Base-by-base conservation (phyloP, 2,329 filamentous ascomycete species). In the Fusarium tuaranense region DNA sequence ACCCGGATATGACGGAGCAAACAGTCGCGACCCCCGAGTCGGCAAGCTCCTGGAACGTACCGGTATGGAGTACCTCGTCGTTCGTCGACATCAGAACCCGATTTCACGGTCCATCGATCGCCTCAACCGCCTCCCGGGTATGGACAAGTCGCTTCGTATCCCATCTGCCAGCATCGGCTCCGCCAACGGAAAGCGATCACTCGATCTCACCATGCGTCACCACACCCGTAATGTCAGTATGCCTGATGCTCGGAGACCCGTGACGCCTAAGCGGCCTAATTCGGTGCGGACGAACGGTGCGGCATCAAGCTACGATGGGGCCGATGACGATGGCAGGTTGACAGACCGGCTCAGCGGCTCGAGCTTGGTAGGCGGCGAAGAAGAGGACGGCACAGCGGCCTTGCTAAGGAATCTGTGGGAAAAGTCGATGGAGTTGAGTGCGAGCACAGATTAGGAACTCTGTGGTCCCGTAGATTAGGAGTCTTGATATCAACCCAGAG, bases 61-160 rank as follows among this genome's bases (percentile, higher is more conserved):
- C 1, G 91, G 91, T 18, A 89, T 93, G 82, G 92, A 94, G 79
- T 94, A 94, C 80, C 87, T 92, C n/a, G 92, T 94, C 10, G 91
- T 95, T 38, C 88, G 92, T 64, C 87, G 93, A 53, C 92, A 92
- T 79, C 91, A 93, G 78, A 93, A 94, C 76, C 92, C 93, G 0
- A 87, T 94, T 20, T 90, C 88, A 6, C 88, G 92, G 55, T 92
- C 91, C 1, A 83, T 94, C 20, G 82, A 82, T 46, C 82, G 85
- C 5, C 78, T 86, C 7, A 78, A 78, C 38, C 79, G 86, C 34
- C 85, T 91, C 1, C 87, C 89, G 0, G 88, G 87, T 9, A 80
- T 84, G 34, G 85, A 90, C 63, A 88, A 86, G 78, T 85, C 83
- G 36, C 84, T 84, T 70, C 84, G 84, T 41, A 90, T 91, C 22